phyloP scores from a whole-genome alignment of 306 rosid species.

The Malus sylvestris region DNA sequence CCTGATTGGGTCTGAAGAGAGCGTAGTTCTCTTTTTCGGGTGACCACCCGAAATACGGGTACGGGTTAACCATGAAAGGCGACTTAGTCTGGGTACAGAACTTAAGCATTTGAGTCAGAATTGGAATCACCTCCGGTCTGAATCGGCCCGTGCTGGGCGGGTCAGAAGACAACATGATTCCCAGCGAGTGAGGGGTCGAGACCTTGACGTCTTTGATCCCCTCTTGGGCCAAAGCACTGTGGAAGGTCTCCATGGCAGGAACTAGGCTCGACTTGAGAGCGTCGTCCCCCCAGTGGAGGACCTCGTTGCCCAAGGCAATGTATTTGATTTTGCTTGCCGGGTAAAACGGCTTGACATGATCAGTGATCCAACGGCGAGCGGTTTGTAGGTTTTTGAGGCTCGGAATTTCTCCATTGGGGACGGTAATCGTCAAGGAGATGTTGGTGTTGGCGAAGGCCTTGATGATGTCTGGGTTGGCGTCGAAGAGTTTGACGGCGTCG shows the following conservation, averaged over 20 bases:
- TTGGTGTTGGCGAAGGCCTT: constrained; percentile 67
- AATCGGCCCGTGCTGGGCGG: constrained; percentile 72
- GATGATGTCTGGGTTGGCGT: constrained; percentile 64
- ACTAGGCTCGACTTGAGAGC: constrained; percentile 39
- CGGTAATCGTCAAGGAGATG: constrained; percentile 61
- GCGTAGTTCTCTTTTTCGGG: constrained; percentile 46
- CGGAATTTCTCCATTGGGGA: constrained; percentile 64
- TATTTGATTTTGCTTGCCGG: constrained; percentile 58
- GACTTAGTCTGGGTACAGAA: constrained; percentile 44
- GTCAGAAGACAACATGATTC: constrained; percentile 41
- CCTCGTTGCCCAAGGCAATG: constrained; percentile 71
- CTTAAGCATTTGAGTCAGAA: constrained; percentile 52
- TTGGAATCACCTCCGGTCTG: constrained; percentile 38
- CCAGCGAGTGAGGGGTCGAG: constrained; percentile 66
- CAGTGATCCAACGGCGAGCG: constrained; percentile 56
- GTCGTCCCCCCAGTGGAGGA: constrained; percentile 57
- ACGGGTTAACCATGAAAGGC: constrained; percentile 87
- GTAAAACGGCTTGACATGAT: constrained; percentile 44
- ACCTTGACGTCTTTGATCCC: constrained; percentile 74
- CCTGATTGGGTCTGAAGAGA: constrained; percentile 52
- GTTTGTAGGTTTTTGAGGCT: constrained; percentile 1
- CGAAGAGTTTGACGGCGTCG: constrained; percentile 75
- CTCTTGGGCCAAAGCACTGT: constrained; percentile 49
- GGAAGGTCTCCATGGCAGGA: constrained; percentile 64
- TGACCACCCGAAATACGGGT: constrained; percentile 73